Base-by-base conservation (phyloP, 2,329 filamentous ascomycete species). In the Talaromyces marneffei region DNA sequence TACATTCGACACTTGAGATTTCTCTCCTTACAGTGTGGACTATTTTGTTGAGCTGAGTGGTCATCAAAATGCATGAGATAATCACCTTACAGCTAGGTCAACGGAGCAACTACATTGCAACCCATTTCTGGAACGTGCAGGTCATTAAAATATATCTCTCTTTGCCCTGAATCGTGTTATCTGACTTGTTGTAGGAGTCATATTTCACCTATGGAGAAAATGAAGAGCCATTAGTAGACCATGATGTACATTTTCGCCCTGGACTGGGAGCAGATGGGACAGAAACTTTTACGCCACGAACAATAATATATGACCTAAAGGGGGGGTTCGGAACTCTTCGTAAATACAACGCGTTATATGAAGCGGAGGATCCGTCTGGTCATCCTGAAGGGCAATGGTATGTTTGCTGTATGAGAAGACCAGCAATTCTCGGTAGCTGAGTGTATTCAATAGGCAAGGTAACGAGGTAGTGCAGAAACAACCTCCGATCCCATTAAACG, bases 51-150 rank as follows among this genome's bases (percentile, higher is more conserved):
- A 31, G 25, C 12, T 33, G 33, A 33, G 18, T 40, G 1, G 16
- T 29, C 4, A 3, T 50, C 40, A 66, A 57, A 16, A 97, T 99
- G 94, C 91, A 92, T 77, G 94, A 99, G 77, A 91, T 97, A 64
- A 82, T 99, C 64, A 97, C 93, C 0, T 80, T 99, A 50, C 94
- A 99, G 80, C 86, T 97, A 63, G 94, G 94, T 46, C 89, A 96
- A 73, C 87, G 90, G 72, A 92, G 90, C 74, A 99, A 99, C 75
- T 96, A 97, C 70, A 79, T 95, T 23, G 92, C 89, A 31, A 95
- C 92, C 0, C 94, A 99, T 78, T 99, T 97, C 75, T 99, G 94
- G 94, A 99, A 99, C 70, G 82, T 90, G 5, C 93, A 96, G 81
- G 90, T 91, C 74, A 40, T 66, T 53, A 35, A 31, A 42, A 42